Evolutionary conservation across 192 early-diverging fungal genomes (phyloP).

Genomic region (Diversispora eburnea): DNA sequence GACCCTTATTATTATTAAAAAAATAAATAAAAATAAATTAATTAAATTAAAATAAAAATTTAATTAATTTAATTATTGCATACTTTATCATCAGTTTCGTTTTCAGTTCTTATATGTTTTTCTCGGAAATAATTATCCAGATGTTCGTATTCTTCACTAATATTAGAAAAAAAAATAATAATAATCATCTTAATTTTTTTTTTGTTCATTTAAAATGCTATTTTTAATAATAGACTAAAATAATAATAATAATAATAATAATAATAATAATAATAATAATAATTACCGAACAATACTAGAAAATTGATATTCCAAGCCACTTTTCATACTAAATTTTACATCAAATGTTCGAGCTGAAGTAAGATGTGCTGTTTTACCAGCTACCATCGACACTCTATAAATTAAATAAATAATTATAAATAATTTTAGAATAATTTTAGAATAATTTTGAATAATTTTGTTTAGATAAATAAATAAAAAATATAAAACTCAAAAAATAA

Average conservation of each 20-base stretch:
- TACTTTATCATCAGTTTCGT: slow-evolving; percentile 42
- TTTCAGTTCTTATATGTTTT: slow-evolving; percentile 78
- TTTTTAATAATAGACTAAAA: neutral
- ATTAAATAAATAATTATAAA: neutral
- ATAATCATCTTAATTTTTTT: neutral
- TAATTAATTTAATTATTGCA: slow-evolving; percentile 1
- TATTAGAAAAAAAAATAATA: slow-evolving; percentile 10
- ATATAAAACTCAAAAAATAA: too few relatives aligned
- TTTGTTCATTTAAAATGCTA: neutral
- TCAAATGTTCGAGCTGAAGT: slow-evolving; percentile 78
- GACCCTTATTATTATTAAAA: slow-evolving; percentile 34
- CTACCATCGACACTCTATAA: slow-evolving; percentile 23
- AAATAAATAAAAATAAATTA: neutral
- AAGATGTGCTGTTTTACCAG: slow-evolving; percentile 44
- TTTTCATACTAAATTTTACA: slow-evolving; percentile 86
- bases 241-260: neutral
- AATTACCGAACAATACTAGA: slow-evolving; percentile 72
- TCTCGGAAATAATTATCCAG: slow-evolving; percentile 77
- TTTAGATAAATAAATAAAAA: slow-evolving; percentile 16
- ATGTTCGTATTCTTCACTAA: slow-evolving; percentile 78
- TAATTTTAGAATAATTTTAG: too few relatives aligned
- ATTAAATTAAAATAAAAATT: neutral
- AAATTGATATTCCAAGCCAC: slow-evolving; percentile 77
- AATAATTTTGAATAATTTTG: slow-evolving; percentile 25
- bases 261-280: neutral